phyloP scores from a whole-genome alignment of 2,329 filamentous ascomycete species.

The Aspergillus tubingensis region DNA sequence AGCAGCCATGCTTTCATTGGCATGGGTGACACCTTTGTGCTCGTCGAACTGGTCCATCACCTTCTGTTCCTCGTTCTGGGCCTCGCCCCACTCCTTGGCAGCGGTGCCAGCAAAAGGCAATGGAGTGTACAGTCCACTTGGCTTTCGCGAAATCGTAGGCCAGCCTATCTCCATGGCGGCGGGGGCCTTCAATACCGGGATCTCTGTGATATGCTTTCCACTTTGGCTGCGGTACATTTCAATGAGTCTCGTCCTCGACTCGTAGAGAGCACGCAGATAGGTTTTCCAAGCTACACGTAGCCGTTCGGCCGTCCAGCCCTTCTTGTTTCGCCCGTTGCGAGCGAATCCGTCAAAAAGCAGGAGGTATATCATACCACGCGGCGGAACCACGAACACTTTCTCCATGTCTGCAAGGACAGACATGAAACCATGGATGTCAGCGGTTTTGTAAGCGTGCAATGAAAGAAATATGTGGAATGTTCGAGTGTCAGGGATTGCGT shows the following conservation, averaged over 20 bases:
- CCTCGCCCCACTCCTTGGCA: not conserved
- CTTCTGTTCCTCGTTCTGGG: not conserved
- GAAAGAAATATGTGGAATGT: slow-evolving; percentile 81
- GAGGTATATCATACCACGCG: slow-evolving; percentile 77
- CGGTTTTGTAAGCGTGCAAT: slow-evolving; percentile 68
- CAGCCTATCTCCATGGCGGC: slow-evolving; percentile 8
- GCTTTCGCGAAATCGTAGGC: slow-evolving; percentile 10
- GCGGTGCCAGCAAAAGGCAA: slow-evolving; percentile 22
- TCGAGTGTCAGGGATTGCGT: slow-evolving; percentile 70
- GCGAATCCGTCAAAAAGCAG: slow-evolving; percentile 81
- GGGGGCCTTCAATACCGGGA: slow-evolving; percentile 26
- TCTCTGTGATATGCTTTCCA: slow-evolving; percentile 31
- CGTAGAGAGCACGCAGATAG: slow-evolving; percentile 53
- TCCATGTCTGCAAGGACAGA: slow-evolving; percentile 78
- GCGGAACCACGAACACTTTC: slow-evolving; percentile 62
- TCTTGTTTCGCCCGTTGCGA: slow-evolving; percentile 66
- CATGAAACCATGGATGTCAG: slow-evolving; percentile 70
- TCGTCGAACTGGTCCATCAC: slow-evolving; percentile 4
- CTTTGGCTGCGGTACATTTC: slow-evolving; percentile 20
- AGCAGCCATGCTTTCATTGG: slow-evolving; percentile 12
- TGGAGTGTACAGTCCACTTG: slow-evolving; percentile 27
- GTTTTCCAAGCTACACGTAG: slow-evolving; percentile 69
- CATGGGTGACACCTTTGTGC: slow-evolving; percentile 9
- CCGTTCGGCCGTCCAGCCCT: slow-evolving; percentile 71
- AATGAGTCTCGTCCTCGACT: slow-evolving; percentile 34